Base-by-base conservation (phyloP, 805 yeast species). In the Dipodascopsis uninucleata region DNA sequence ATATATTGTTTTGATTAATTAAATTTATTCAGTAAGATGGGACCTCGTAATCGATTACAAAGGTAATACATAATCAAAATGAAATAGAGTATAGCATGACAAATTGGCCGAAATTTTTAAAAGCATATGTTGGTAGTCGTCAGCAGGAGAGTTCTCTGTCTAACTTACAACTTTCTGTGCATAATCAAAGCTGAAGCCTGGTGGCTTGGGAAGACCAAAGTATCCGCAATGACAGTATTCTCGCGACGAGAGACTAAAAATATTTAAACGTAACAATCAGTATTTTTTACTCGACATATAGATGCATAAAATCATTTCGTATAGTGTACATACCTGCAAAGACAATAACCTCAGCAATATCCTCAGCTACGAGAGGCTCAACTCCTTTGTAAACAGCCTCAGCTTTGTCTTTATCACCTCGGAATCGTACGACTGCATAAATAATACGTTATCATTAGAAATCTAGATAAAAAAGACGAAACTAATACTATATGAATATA, bases 121-220 rank as follows among this genome's bases (percentile, higher is more conserved):
- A n/a, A n/a, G n/a, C n/a, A n/a, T n/a, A n/a, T n/a, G n/a, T n/a
- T n/a, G n/a, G n/a, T n/a, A n/a, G n/a, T n/a, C n/a, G n/a, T n/a
- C n/a, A n/a, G n/a, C n/a, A n/a, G n/a, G n/a, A n/a, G n/a, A n/a
- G n/a, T n/a, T n/a, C n/a, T n/a, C n/a, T n/a, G n/a, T n/a, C 20
- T 16, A 8, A 31, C 21, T 22, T 39, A 47, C 39, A 28, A n/a
- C 41, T 47, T 53, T 22, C 56, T 35, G 47, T 53, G 57, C 51
- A 53, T 39, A 42, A 45, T 45, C 47, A 42, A 6, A 37, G 57
- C 54, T 12, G 52, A 42, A 8, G 57, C 58, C 71, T 89, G 97
- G 69, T 84, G 81, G 36, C 80, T 75, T 14, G 96, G 85, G 69
- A 88, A 85, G 9, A 90, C 81, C 62, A 89, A 71, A 14, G 86